phyloP scores from a whole-genome alignment of 257 asterid species.

The Datura wrightii region DNA sequence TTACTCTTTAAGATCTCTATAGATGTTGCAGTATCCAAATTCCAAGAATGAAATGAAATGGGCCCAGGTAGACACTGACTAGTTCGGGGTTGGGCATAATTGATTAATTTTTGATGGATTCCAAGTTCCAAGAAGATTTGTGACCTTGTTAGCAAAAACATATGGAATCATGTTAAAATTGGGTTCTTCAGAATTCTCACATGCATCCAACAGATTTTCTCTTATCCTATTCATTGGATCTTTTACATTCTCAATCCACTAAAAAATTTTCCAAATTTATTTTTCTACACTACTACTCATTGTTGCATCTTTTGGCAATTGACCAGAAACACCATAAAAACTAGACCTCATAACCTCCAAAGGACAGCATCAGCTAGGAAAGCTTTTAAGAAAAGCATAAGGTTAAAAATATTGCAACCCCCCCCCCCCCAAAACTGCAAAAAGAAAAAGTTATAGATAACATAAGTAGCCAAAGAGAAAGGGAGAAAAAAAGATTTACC shows the following conservation, averaged over 20 bases:
- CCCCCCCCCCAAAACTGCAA: too few species aligned
- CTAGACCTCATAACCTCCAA: neutral
- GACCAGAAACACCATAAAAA: neutral
- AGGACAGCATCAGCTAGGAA: neutral
- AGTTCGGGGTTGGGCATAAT: neutral
- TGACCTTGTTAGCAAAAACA: neutral
- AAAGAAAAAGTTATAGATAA: too few species aligned
- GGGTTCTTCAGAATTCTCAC: neutral
- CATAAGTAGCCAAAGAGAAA: too few species aligned
- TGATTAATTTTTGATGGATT: neutral
- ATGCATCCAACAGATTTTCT: neutral
- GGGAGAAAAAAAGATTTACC: too few species aligned
- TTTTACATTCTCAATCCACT: slow-evolving; percentile 22
- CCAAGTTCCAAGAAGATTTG: neutral
- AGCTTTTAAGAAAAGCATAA: too few species aligned
- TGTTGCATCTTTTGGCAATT: slow-evolving; percentile 20
- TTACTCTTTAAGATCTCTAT: neutral
- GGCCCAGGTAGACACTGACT: neutral
- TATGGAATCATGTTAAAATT: neutral
- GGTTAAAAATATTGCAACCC: too few species aligned
- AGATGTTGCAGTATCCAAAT: neutral
- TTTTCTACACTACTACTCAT: slow-evolving; percentile 10
- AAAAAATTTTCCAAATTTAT: neutral
- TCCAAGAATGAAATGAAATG: slow-evolving; percentile 1
- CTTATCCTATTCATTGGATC: slow-evolving; percentile 1